Evolutionary conservation across 2,329 filamentous ascomycete species (phyloP), one percentile per base, ranked within the genome.

Genomic region (Arthrobotrys iridis): DNA sequence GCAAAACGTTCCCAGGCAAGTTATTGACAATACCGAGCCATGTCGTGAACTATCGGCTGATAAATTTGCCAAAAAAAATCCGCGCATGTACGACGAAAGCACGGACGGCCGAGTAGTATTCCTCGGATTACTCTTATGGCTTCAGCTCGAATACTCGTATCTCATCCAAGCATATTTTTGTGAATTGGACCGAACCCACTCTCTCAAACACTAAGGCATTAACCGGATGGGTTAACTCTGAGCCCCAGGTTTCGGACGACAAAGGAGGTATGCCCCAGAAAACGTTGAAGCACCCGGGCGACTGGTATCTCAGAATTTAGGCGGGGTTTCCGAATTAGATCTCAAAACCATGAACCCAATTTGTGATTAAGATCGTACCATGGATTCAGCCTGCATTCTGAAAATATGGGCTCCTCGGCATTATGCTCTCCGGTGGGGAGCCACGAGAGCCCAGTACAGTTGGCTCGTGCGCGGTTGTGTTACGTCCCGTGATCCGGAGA

Each of bases 311-410:
- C 40, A 62, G 24, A 33, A 20, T 62, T 62, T 62, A 62, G 57
- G 57, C 57, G 37, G 37, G 37, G 26, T 62, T 62, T 62, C 57
- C 57, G 57, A 62, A 24, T 55, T 55, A 37, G 50, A 55, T 55
- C 50, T 55, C 37, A 30, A 37, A 30, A 37, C 10, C 30, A 24
- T 37, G 8, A 24, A 37, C 15, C 48, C 28, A 37, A 4, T 33
- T 37, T 37, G 11, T 24, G 50, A 15, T 15, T 10, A 35, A 46
- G 58, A 37, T 26, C 15, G 58, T 37, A 63, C 58, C 58, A 40
- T 48, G 58, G 58, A 63, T 35, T 63, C 58, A 46, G 58, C 26
- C 28, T 35, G 58, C 41, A 50, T 8, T 50, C 10, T 45, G 30
- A 55, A 18, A 37, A 7, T 35, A 28, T 8, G 37, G 50, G 18